Evolutionary conservation across 768 basidiomycete species (phyloP).

Genomic region (Amylocystis lapponica): DNA sequence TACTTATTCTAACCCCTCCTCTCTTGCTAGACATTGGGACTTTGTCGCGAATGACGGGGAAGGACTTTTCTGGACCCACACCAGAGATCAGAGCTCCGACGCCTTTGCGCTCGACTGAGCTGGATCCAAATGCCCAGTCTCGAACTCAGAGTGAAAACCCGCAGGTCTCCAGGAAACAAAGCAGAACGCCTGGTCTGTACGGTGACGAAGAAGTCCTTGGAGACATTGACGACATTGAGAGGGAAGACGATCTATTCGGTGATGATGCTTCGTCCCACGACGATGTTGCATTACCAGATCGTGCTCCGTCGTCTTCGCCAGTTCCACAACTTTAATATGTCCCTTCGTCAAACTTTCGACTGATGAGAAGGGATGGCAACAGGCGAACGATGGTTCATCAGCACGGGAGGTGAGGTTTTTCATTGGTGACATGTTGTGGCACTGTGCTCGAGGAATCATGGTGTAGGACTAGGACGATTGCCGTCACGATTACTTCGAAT

Average conservation of each 20-base stretch:
- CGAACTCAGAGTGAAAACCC: not conserved
- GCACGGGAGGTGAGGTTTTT: no score
- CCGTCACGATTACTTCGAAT: no score
- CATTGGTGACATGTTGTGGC: no score
- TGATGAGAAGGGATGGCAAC: no score
- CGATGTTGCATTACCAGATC: no score
- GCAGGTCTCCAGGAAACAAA: conserved; percentile 10
- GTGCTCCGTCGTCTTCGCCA: no score
- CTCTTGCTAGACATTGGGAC: conserved; percentile 56
- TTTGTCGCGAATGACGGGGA: conserved; percentile 75
- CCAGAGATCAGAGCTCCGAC: conserved; percentile 54
- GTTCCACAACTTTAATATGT: no score
- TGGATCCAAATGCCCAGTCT: conserved; percentile 1
- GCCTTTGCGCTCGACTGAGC: conserved; percentile 29
- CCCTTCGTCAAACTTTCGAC: no score
- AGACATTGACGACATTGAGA: conserved; percentile 21
- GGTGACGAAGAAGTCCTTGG: conserved; percentile 26
- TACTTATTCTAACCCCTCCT: not conserved
- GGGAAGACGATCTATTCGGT: conserved; percentile 3
- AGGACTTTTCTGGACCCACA: conserved; percentile 77
- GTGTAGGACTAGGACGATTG: no score
- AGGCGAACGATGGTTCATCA: no score
- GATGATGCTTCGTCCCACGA: no score
- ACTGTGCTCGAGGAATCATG: no score
- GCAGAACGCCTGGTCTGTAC: conserved; percentile 11